A percentile compares a stretch with the other conserved stretches of the same genome.
These are phyloP conservation scores for Neonectria sp. DNA, from an alignment of 2,329 filamentous ascomycete genomes.

Conservation along the genomic window DNA sequence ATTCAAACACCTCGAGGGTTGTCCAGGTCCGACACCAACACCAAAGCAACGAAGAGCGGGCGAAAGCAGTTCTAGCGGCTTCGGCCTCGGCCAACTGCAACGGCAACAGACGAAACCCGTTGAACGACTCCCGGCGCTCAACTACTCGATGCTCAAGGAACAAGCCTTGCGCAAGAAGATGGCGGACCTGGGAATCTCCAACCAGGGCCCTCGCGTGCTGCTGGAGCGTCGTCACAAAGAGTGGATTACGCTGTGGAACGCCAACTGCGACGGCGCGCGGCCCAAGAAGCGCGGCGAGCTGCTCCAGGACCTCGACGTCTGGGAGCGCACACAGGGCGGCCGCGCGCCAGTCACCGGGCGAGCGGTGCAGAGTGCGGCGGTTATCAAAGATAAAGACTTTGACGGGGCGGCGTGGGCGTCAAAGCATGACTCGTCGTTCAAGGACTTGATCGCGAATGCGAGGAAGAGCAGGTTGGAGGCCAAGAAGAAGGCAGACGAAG, in stretches of 20 bases:
- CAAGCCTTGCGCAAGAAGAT: slow-evolving; percentile 84
- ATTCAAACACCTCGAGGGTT: slow-evolving; percentile 85
- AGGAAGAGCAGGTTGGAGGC: slow-evolving; percentile 67
- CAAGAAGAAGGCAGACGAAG: slow-evolving; percentile 49
- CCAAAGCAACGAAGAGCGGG: slow-evolving; percentile 15
- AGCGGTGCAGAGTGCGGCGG: slow-evolving; percentile 55
- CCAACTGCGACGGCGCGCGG: slow-evolving; percentile 88
- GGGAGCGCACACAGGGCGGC: slow-evolving; percentile 88
- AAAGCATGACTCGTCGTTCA: slow-evolving; percentile 82
- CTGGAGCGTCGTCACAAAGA: slow-evolving; percentile 89
- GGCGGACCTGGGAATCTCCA: slow-evolving; percentile 82
- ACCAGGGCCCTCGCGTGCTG: slow-evolving; percentile 75
- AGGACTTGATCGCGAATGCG: slow-evolving; percentile 84
- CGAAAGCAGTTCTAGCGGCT: slow-evolving; percentile 26
- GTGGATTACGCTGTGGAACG: slow-evolving; percentile 97
- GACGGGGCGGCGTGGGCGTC: slow-evolving; percentile 83
- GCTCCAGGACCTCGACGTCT: slow-evolving; percentile 83
- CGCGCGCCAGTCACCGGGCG: slow-evolving; percentile 61
- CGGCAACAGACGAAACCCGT: slow-evolving; percentile 56
- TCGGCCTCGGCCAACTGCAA: slow-evolving; percentile 40
- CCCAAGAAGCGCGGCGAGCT: slow-evolving; percentile 81
- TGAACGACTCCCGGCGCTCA: slow-evolving; percentile 83
- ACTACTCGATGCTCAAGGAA: slow-evolving; percentile 91
- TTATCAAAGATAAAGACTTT: slow-evolving; percentile 91
- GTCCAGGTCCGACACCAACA: slow-evolving; percentile 55